Conservation (phyloP, 2,329 filamentous ascomycete species). For the Fusarium anthophilum region DNA sequence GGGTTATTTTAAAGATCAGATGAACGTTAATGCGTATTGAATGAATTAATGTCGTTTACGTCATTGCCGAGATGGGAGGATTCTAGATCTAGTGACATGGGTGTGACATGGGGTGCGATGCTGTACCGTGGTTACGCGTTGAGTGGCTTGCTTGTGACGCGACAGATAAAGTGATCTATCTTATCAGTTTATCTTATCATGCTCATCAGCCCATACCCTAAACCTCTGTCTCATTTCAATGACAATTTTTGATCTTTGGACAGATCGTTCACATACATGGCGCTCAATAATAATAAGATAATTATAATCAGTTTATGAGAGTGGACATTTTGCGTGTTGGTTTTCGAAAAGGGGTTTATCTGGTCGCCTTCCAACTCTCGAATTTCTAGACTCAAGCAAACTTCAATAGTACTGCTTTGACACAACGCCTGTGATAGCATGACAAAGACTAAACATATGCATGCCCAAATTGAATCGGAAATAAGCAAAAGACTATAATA, state of each 20-base stretch:
- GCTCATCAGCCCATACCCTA: background rate
- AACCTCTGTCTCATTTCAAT: background rate
- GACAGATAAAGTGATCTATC: background rate
- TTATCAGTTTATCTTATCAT: background rate
- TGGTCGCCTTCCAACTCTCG: accelerated
- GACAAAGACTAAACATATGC: too few species aligned
- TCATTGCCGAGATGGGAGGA: background rate
- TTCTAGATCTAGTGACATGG: background rate
- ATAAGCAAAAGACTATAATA: accelerated
- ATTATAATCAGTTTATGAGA: accelerated
- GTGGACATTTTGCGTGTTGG: accelerated
- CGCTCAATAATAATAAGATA: accelerated
- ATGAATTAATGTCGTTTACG: background rate
- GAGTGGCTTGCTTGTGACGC: too few species aligned
- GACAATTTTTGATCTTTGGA: accelerated
- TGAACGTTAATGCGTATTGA: background rate
- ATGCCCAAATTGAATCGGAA: too few species aligned
- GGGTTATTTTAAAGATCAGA: background rate
- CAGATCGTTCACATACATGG: accelerated
- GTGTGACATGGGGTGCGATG: too few species aligned
- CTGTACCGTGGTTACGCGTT: background rate
- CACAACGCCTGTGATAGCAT: too few species aligned
- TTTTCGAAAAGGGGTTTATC: accelerated
- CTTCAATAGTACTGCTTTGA: accelerated
- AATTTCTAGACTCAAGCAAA: background rate